These are phyloP conservation scores for Brettanomyces custersianus DNA, from an alignment of 805 yeast species.

Conservation along the genomic window DNA sequence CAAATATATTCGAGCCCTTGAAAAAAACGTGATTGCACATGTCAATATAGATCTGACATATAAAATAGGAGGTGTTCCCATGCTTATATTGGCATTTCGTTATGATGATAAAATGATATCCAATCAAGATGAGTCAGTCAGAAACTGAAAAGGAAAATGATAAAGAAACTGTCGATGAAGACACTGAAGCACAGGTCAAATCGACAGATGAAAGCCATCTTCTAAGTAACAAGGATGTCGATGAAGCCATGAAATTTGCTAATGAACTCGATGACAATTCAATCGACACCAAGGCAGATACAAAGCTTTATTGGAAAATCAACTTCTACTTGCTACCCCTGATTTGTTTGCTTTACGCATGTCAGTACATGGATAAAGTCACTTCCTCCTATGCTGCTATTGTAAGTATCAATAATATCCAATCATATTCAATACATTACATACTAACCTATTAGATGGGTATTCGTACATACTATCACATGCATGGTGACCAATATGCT, in stretches of 20 bases:
- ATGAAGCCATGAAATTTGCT: slow-evolving; percentile 3
- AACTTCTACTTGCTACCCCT: slow-evolving; percentile 27
- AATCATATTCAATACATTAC: not conserved
- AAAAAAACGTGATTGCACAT: too few relatives aligned
- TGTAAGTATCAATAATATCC: not conserved
- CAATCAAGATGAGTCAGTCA: too few relatives aligned
- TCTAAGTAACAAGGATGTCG: too few relatives aligned
- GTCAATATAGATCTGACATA: too few relatives aligned
- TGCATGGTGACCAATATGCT: slow-evolving; percentile 29
- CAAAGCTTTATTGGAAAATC: slow-evolving; percentile 19
- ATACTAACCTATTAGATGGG: slow-evolving; percentile 18
- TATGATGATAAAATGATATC: too few relatives aligned
- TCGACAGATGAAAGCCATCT: too few relatives aligned
- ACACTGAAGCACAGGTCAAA: too few relatives aligned
- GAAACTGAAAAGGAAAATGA: too few relatives aligned
- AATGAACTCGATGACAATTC: not conserved
- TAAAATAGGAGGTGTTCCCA: too few relatives aligned
- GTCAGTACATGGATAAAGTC: slow-evolving; percentile 32
- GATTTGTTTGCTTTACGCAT: slow-evolving; percentile 30
- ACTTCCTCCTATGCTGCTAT: slow-evolving; percentile 37
- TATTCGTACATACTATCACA: slow-evolving; percentile 24
- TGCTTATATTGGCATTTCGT: too few relatives aligned
- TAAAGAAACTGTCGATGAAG: too few relatives aligned
- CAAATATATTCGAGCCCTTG: too few relatives aligned
- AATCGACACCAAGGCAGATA: slow-evolving; percentile 3